Evolutionary conservation across 495 filamentous ascomycete species (phyloP), one percentile per base, ranked within the genome.

Genomic region (Mycothermus thermophilus): DNA sequence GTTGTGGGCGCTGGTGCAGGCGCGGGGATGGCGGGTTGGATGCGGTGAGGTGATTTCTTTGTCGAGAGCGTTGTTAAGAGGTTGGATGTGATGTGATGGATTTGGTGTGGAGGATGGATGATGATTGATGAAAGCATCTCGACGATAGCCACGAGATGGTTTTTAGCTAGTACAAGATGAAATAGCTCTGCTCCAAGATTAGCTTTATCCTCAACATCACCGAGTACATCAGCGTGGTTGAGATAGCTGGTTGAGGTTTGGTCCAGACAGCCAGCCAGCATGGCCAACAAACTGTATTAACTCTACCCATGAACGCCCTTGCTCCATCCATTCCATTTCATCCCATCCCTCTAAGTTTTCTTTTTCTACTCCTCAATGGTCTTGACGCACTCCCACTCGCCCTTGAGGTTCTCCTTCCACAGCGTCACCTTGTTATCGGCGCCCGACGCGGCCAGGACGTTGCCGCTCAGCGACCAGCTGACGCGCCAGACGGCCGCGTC

Each of bases 301-400:
- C 32, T 41, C 32, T 35, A 35, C n/a, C n/a, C 39, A 41, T 29
- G 28, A 38, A 37, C 27, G 31, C 30, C 32, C 18, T 5, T 14
- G 5, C 4, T 27, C 17, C 7, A 32, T 22, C 30, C n/a, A 18
- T n/a, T 6, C 23, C 21, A 19, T 8, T 30, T 30, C 30, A 8
- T 50, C 67, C n/a, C n/a, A n/a, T n/a, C n/a, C n/a, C n/a, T n/a
- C n/a, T n/a, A n/a, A n/a, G n/a, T n/a, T n/a, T n/a, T n/a, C n/a
- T n/a, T n/a, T n/a, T n/a, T n/a, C n/a, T n/a, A 95, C 66, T 97
- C 90, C 59, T 94, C 88, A 54, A 97, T 86, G 43, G 81, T 83
- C 69, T 90, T 93, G 30, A 95, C 84, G 48, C 77, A 83, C 64
- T 96, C 87, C 90, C 90, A 97, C 51, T 77, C 74, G 25, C 75